Evolutionary conservation across 73 alveolate species (phyloP).

Genomic region (Paramecium octaurelia): DNA sequence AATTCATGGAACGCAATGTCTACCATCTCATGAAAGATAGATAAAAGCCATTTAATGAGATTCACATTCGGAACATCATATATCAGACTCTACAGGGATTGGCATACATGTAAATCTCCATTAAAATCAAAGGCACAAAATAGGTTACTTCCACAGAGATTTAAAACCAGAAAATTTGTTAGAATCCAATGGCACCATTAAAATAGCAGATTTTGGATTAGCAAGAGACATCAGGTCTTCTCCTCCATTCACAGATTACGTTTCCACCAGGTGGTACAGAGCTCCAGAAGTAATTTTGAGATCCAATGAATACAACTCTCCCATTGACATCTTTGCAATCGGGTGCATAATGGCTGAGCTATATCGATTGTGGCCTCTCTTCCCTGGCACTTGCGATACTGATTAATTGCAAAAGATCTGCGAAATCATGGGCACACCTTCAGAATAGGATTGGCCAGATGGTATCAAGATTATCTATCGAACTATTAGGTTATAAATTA

Average conservation of each 20-base stretch:
- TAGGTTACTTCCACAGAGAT: conserved; percentile 90
- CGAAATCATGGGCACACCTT: conserved; percentile 98
- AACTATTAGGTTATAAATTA: conserved; percentile 53
- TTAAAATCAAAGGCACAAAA: conserved; percentile 72
- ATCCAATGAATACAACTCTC: conserved; percentile 97
- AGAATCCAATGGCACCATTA: conserved; percentile 91
- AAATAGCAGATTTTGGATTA: conserved; percentile 99
- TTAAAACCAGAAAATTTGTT: conserved; percentile 98
- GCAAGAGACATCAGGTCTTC: conserved; percentile 98
- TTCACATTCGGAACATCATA: conserved; percentile 88
- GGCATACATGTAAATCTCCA: conserved; percentile 92
- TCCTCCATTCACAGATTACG: conserved; percentile 99
- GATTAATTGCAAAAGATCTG: conserved; percentile 98
- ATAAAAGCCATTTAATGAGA: conserved; percentile 88
- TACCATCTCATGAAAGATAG: conserved; percentile 91
- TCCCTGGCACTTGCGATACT: conserved; percentile 94
- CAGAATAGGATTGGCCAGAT: conserved; percentile 77
- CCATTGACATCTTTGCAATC: conserved; percentile 98
- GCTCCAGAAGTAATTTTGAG: conserved; percentile 98
- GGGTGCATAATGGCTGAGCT: conserved; percentile 99
- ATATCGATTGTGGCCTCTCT: conserved; percentile 92
- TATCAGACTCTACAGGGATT: conserved; percentile 93
- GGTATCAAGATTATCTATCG: conserved; percentile 63
- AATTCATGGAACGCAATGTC: conserved; percentile 95
- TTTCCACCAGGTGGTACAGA: conserved; percentile 99